Evolutionary conservation across 2,329 filamentous ascomycete genomes (phyloP).

Genomic region (Trichoderma cornu-damae): DNA sequence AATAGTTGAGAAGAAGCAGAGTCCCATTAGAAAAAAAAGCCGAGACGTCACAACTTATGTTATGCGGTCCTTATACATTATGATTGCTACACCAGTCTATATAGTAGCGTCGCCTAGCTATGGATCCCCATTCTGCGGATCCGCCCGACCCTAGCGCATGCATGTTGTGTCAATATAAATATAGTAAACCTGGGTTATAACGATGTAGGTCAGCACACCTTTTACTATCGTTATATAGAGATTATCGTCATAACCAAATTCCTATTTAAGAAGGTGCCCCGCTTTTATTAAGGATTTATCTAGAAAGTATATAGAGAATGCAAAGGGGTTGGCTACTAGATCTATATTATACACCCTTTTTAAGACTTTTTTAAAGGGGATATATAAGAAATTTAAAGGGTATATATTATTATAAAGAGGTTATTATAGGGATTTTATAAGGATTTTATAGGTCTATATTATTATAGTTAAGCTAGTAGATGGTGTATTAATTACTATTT

Average conservation of each 20-base stretch:
- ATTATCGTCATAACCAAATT: not conserved
- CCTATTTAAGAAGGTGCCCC: not conserved
- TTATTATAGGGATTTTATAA: not conserved
- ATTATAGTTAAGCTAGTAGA: not conserved
- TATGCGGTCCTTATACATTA: no score
- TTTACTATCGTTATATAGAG: not conserved
- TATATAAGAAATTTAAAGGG: no score
- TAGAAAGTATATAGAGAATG: not conserved
- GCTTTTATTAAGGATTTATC: not conserved
- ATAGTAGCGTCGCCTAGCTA: no score
- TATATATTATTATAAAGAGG: not conserved
- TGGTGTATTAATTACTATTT: not conserved
- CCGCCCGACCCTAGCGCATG: no score
- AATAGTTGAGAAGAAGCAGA: no score
- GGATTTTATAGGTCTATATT: no score
- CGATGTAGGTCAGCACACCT: not conserved
- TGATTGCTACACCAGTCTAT: no score
- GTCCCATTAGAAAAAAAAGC: no score
- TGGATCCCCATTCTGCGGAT: no score
- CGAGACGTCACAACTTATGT: no score
- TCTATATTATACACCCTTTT: no score
- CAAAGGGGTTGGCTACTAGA: rapidly evolving
- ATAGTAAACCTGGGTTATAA: not conserved
- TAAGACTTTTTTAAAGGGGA: not conserved
- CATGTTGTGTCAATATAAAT: no score